Conservation (phyloP, 352 stramenopile genomes). For the Phytophthora podocarpi region DNA sequence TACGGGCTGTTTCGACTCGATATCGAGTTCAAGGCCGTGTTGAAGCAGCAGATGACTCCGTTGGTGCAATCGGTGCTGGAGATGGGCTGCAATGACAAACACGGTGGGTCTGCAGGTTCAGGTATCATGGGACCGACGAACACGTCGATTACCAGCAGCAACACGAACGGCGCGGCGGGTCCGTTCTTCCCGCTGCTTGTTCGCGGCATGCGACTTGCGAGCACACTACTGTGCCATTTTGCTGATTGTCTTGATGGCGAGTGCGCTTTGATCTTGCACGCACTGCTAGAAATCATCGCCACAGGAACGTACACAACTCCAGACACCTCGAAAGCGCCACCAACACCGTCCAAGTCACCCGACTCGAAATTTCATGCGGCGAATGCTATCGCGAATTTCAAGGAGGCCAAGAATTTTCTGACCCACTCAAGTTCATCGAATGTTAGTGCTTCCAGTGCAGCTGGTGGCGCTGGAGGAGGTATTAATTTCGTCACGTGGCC, state of each 20-base stretch:
- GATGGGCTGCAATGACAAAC: constrained; percentile 61
- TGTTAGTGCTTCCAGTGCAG: constrained; percentile 19
- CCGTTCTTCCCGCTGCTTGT: constrained; percentile 85
- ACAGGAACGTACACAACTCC: constrained; percentile 71
- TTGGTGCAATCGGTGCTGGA: constrained; percentile 77
- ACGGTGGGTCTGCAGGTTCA: constrained; percentile 33
- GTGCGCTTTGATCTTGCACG: constrained; percentile 65
- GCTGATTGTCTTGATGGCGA: constrained; percentile 67
- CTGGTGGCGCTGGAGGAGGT: constrained; percentile 15
- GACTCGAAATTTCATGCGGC: constrained; percentile 45
- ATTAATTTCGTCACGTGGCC: constrained; percentile 87
- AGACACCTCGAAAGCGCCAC: constrained; percentile 56
- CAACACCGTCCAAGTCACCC: constrained; percentile 51
- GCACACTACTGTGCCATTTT: constrained; percentile 79
- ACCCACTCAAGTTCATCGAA: constrained; percentile 43
- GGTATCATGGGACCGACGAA: constrained; percentile 38
- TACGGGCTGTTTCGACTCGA: constrained; percentile 70
- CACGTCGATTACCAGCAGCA: constrained; percentile 45
- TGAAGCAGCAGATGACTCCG: constrained; percentile 84
- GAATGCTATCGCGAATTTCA: constrained; percentile 47
- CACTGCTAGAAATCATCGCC: constrained; percentile 78
- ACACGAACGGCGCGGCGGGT: constrained; percentile 23
- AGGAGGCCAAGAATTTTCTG: constrained; percentile 73
- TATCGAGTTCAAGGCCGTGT: constrained; percentile 71
- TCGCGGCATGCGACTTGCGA: constrained; percentile 82